Percentiles rank a stretch among this genome's conserved stretches.
These are phyloP conservation scores for Apiospora malaysiana DNA, from an alignment of 2,329 filamentous ascomycete species.

Conservation along the genomic window DNA sequence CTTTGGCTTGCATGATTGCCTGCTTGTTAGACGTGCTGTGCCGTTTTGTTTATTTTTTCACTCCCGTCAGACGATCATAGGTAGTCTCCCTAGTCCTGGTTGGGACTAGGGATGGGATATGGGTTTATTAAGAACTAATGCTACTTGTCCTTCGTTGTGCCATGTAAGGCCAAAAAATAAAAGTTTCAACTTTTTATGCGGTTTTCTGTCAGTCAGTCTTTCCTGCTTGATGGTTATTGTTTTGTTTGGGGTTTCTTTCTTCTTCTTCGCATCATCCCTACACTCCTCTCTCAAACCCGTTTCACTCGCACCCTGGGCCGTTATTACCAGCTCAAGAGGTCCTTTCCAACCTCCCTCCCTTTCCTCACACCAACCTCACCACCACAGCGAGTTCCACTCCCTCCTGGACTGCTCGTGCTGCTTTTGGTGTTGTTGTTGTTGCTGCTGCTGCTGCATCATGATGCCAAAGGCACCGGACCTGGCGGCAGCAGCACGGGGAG, in stretches of 20 bases:
- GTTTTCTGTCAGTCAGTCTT: not conserved
- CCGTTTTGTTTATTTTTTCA: not conserved
- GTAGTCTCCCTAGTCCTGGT: slow-evolving; percentile 1
- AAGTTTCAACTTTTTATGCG: not conserved
- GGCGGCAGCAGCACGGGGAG: not conserved
- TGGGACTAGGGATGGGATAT: slow-evolving; percentile 10
- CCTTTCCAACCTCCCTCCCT: not conserved
- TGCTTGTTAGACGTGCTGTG: not conserved
- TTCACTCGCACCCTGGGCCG: not conserved
- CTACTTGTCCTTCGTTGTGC: not conserved
- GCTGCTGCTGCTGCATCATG: not conserved
- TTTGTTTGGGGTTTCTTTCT: not conserved
- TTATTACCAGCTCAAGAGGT: not conserved
- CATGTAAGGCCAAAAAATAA: not conserved
- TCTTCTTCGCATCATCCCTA: not conserved
- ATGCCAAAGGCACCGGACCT: too few relatives aligned
- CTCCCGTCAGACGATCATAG: not conserved
- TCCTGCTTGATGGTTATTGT: not conserved
- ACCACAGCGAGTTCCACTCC: slow-evolving; percentile 19
- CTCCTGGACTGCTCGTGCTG: slow-evolving; percentile 12
- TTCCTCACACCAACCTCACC: not conserved
- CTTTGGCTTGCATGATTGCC: not conserved
- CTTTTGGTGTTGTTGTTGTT: not conserved
- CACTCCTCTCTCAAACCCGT: not conserved
- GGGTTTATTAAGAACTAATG: slow-evolving; percentile 12